Conservation (phyloP, 2,329 filamentous ascomycete species). For the Arthrobotrys entomopaga region DNA sequence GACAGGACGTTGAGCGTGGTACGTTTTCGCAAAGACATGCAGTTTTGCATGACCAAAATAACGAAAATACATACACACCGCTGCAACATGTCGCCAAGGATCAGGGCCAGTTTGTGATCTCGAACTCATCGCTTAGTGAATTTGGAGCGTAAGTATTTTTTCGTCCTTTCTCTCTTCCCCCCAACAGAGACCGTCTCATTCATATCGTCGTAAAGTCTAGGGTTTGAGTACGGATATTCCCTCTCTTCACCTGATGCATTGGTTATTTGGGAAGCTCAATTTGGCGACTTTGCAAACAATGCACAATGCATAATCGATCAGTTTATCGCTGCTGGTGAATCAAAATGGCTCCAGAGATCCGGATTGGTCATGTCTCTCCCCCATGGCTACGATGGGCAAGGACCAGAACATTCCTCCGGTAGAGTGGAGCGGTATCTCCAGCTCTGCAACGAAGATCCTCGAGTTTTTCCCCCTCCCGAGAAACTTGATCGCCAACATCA, state of each 20-base stretch:
- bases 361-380: constrained; percentile 95
- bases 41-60: constrained; percentile 97
- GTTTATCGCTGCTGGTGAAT: constrained; percentile 96
- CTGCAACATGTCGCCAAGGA: constrained; percentile 88
- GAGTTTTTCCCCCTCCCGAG: constrained; percentile 85
- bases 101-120: constrained; percentile 95
- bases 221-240: constrained; percentile 99
- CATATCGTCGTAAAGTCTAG: constrained; percentile 71
- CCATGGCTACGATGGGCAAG: constrained; percentile 97
- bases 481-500: constrained; percentile 97
- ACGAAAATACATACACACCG: constrained; percentile 89
- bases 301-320: constrained; percentile 99
- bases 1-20: constrained; percentile 98
- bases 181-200: constrained; percentile 9
- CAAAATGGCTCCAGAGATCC: constrained; percentile 98
- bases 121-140: constrained; percentile 87
- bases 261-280: constrained; percentile 99
- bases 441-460: constrained; percentile 95
- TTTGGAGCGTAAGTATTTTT: constrained; percentile 69
- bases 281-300: constrained; percentile 99
- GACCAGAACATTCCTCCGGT: constrained; percentile 96
- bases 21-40: constrained; percentile 98
- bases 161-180: no score
- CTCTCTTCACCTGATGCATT: constrained; percentile 95
- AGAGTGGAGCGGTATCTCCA: constrained; percentile 97